Base-by-base conservation (phyloP, 805 yeast genomes). In the Millerozyma miso region DNA sequence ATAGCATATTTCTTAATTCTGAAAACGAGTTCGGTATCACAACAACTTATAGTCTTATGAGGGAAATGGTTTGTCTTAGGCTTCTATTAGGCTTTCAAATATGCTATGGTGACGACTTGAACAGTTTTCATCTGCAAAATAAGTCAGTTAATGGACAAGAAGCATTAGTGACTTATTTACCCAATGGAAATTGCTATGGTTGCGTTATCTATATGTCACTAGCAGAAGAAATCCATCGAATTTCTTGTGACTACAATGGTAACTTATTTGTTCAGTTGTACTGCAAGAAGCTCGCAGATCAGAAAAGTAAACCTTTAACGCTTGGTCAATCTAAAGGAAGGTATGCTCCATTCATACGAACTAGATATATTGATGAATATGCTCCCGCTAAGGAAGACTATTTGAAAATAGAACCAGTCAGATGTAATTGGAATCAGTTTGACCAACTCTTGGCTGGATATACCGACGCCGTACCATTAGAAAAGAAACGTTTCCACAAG, bases 371-470 rank as follows among this genome's bases (percentile, higher is more conserved):
- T 29, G 80, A 76, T 35, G 73, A 69, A 12, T 90, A 83, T 55
- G 66, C 78, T 18, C 68, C 74, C 2, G 74, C 88, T 1, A 71
- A 67, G 42, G 74, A 83, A 4, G 80, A 79, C 45, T 78, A 81
- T 2, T 64, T 77, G 15, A 74, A 75, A 35, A 72, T 73, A 13
- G 74, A 74, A 29, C 76, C 83, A 2, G 63, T 75, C 35, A 66
- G 70, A 12, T 77, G 80, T 47, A 89, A 90, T 48, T 93, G 99
- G 99, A 90, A 90, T 52, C 85, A 82, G 48, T 73, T 90, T 51
- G 99, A 93, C 65, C 97, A 88, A 55, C 77, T 79, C 18, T 61
- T 90, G n/a, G 96, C 97, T 0, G 99, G 99, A 0, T 86, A 83
- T 58, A 89, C 84, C 20, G 96, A 88, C 50, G 77, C 80, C 1